phyloP scores from a whole-genome alignment of 495 filamentous ascomycete species.

The Annulohypoxylon nitens region DNA sequence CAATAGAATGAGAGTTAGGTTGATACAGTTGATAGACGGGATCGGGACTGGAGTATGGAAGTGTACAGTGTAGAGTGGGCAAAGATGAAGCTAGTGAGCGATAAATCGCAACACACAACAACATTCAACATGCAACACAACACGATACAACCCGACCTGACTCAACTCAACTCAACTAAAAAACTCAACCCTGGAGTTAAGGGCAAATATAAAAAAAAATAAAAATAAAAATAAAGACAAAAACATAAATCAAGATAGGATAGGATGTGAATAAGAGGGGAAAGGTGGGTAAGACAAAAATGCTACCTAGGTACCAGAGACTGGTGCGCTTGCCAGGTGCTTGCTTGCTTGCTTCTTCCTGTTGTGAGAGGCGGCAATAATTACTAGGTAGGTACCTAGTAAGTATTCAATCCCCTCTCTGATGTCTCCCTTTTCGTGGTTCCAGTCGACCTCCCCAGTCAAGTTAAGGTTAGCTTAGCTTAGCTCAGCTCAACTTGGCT shows the following conservation, averaged over 20 bases:
- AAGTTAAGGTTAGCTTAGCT: slow-evolving; percentile 18
- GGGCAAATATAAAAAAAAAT: neutral
- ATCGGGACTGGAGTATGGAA: too few relatives aligned
- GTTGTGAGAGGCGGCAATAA: slow-evolving; percentile 19
- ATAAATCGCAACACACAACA: slow-evolving; percentile 24
- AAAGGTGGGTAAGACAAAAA: slow-evolving; percentile 4
- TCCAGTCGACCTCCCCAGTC: slow-evolving; percentile 34
- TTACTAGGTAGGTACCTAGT: slow-evolving; percentile 13
- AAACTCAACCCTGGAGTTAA: slow-evolving; percentile 4
- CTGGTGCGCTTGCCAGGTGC: slow-evolving; percentile 22
- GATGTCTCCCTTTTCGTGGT: slow-evolving; percentile 26
- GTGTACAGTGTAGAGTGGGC: slow-evolving; percentile 7
- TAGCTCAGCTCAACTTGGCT: neutral
- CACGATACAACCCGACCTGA: slow-evolving; percentile 15
- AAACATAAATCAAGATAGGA: slow-evolving; percentile 3
- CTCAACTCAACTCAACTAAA: slow-evolving; percentile 8
- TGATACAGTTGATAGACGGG: slow-evolving; percentile 6
- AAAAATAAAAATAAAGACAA: neutral
- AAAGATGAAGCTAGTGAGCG: slow-evolving; percentile 30
- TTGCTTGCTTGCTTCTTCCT: slow-evolving; percentile 16
- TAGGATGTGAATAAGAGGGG: neutral
- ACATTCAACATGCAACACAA: slow-evolving; percentile 21
- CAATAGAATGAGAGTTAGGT: neutral
- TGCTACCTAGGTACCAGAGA: neutral
- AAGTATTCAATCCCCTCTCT: slow-evolving; percentile 22